A percentile compares a stretch with the other conserved stretches of the same genome.
These are phyloP conservation scores for Naganishia onofrii DNA, from an alignment of 768 basidiomycete genomes.

Conservation along the genomic window DNA sequence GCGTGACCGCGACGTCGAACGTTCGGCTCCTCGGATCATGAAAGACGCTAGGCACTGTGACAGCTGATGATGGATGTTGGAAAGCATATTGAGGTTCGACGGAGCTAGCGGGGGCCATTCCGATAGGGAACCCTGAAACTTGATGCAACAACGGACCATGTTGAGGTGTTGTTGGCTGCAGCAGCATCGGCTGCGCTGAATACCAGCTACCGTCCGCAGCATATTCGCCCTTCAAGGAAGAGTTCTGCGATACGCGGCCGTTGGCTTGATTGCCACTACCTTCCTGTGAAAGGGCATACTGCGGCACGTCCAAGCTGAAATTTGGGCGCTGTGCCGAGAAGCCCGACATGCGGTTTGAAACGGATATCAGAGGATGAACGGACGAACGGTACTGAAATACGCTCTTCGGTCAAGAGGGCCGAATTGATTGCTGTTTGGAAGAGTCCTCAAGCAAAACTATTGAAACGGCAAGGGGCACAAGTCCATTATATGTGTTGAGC, in stretches of 20 bases:
- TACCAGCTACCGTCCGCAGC: neutral
- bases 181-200: neutral
- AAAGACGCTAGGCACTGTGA: conserved; percentile 10
- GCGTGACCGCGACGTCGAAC: neutral
- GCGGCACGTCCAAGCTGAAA: neutral
- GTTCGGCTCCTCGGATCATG: neutral
- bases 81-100: neutral
- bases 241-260: neutral
- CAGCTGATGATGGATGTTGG: neutral
- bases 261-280: neutral
- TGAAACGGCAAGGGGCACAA: neutral
- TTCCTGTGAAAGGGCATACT: neutral
- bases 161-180: neutral
- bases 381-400: too few relatives aligned
- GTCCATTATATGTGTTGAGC: neutral
- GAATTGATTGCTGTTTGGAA: too few relatives aligned
- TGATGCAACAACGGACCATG: neutral
- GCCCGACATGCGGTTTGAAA: conserved; percentile 12
- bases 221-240: neutral
- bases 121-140: neutral
- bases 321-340: neutral
- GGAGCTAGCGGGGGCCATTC: neutral
- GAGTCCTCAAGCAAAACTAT: neutral
- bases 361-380: neutral
- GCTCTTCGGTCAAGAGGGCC: neutral